These are phyloP conservation scores for Rhodotorula sp. DNA, from an alignment of 1,284 basidiomycete species.

Conservation along the genomic window DNA sequence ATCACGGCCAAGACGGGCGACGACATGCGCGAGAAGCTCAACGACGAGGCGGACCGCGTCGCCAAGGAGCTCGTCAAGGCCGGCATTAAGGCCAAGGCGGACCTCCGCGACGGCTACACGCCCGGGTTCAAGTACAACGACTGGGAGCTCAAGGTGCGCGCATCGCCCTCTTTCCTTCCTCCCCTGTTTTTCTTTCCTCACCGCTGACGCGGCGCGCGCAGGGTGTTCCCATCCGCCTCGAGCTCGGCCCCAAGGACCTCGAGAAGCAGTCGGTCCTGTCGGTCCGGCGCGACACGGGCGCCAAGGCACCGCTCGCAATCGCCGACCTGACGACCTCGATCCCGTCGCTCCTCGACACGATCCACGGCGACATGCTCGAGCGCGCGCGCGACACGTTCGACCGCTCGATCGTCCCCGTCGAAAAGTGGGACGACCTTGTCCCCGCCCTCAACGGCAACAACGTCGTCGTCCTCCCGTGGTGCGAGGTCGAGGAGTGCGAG, in stretches of 20 bases:
- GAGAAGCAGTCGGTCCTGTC: slow-evolving; percentile 77
- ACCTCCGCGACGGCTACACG: slow-evolving; percentile 92
- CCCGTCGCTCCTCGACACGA: slow-evolving; percentile 71
- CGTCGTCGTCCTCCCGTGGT: slow-evolving; percentile 92
- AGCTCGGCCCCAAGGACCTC: slow-evolving; percentile 93
- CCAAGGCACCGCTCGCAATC: slow-evolving; percentile 73
- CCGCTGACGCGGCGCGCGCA: slow-evolving; percentile 46
- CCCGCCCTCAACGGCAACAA: slow-evolving; percentile 86
- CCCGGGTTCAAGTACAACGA: slow-evolving; percentile 99
- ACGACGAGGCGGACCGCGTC: slow-evolving; percentile 65
- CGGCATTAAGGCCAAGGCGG: slow-evolving; percentile 83
- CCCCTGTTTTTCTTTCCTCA: slow-evolving; percentile 3
- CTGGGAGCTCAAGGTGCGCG: slow-evolving; percentile 90
- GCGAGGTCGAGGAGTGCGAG: slow-evolving; percentile 89
- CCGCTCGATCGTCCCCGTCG: slow-evolving; percentile 71
- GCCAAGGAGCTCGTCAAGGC: slow-evolving; percentile 65
- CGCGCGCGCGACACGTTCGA: slow-evolving; percentile 76
- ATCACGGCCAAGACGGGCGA: slow-evolving; percentile 78
- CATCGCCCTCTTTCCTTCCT: too few species aligned
- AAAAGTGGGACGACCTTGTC: slow-evolving; percentile 88
- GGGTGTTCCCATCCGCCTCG: slow-evolving; percentile 95
- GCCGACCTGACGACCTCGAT: slow-evolving; percentile 64
- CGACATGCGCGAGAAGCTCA: slow-evolving; percentile 67
- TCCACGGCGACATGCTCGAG: slow-evolving; percentile 86
- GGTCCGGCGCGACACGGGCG: slow-evolving; percentile 83